A percentile compares a stretch with the other conserved stretches of the same genome.
phyloP scores from a whole-genome alignment of 1,284 basidiomycete genomes.

The Pseudozyma hubeiensis region DNA sequence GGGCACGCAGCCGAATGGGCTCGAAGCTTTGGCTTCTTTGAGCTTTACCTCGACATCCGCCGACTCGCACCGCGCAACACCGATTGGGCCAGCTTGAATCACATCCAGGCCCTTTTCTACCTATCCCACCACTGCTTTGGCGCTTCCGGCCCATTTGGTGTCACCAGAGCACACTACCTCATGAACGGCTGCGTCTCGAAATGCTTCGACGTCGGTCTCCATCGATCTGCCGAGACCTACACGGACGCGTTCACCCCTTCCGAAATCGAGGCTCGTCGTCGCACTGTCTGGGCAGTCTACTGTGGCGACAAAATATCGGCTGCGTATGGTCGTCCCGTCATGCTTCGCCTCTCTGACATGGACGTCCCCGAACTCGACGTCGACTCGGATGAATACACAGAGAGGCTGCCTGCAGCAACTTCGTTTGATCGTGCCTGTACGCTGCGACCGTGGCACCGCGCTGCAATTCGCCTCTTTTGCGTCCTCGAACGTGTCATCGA shows the following conservation, averaged over 20 bases:
- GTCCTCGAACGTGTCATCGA: conserved; percentile 51
- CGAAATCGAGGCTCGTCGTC: conserved; percentile 47
- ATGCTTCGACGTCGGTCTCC: conserved; percentile 52
- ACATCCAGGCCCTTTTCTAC: conserved; percentile 53
- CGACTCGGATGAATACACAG: conserved; percentile 46
- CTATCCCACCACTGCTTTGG: conserved; percentile 52
- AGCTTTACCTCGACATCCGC: conserved; percentile 49
- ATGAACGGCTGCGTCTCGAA: conserved; percentile 54
- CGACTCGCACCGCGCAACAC: conserved; percentile 40
- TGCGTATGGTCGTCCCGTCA: conserved; percentile 46
- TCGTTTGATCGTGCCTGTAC: conserved; percentile 46
- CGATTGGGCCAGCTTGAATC: conserved; percentile 49
- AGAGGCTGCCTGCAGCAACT: conserved; percentile 41
- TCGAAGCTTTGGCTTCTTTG: conserved; percentile 44
- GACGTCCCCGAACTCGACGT: conserved; percentile 51
- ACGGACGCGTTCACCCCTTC: conserved; percentile 48
- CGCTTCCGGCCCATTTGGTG: conserved; percentile 46
- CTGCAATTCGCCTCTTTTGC: conserved; percentile 47
- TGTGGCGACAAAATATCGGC: conserved; percentile 54
- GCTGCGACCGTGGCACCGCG: conserved; percentile 44
- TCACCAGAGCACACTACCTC: conserved; percentile 43
- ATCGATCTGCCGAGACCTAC: conserved; percentile 51
- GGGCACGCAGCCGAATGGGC: conserved; percentile 50
- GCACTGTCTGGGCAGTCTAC: conserved; percentile 51
- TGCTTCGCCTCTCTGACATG: conserved; percentile 48